Evolutionary conservation across 768 basidiomycete species (phyloP).

Genomic region (Clavulina sp.): DNA sequence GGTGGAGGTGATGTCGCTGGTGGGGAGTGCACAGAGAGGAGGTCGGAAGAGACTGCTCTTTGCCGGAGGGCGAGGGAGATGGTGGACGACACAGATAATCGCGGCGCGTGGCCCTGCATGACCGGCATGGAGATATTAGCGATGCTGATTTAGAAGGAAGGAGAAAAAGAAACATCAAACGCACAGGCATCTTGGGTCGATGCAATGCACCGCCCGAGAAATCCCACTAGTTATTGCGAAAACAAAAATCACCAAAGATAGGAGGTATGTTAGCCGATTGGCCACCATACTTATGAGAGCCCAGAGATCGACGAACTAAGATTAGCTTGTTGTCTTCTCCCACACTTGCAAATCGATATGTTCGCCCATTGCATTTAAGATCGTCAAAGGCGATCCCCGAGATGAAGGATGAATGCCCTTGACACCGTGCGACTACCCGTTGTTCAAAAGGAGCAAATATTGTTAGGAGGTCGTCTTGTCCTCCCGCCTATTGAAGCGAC

Average conservation of each 20-base stretch:
- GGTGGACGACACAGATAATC: slow-evolving; percentile 62
- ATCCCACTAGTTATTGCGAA: no score
- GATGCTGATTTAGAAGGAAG: slow-evolving; percentile 20
- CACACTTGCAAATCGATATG: slow-evolving; percentile 79
- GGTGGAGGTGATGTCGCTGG: no score
- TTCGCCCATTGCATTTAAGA: slow-evolving; percentile 69
- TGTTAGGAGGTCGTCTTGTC: slow-evolving; percentile 90
- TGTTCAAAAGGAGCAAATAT: slow-evolving; percentile 92
- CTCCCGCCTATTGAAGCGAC: slow-evolving; percentile 48
- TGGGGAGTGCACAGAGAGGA: no score
- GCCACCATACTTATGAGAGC: slow-evolving; percentile 8
- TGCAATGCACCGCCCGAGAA: slow-evolving; percentile 85
- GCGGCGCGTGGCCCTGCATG: slow-evolving; percentile 37
- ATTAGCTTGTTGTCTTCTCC: slow-evolving; percentile 95
- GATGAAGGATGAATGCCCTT: slow-evolving; percentile 93
- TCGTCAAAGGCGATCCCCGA: slow-evolving; percentile 80
- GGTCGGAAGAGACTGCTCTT: slow-evolving; percentile 5
- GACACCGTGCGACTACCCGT: slow-evolving; percentile 85
- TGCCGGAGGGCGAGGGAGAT: slow-evolving; percentile 48
- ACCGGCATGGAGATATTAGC: slow-evolving; percentile 9
- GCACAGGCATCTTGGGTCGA: slow-evolving; percentile 57
- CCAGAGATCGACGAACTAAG: slow-evolving; percentile 35
- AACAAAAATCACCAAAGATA: no score
- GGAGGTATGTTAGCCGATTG: slow-evolving; percentile 11
- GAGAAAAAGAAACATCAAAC: slow-evolving; percentile 5